Base-by-base conservation (phyloP, 345 rosid genomes). In the Eucalyptus pumila region DNA sequence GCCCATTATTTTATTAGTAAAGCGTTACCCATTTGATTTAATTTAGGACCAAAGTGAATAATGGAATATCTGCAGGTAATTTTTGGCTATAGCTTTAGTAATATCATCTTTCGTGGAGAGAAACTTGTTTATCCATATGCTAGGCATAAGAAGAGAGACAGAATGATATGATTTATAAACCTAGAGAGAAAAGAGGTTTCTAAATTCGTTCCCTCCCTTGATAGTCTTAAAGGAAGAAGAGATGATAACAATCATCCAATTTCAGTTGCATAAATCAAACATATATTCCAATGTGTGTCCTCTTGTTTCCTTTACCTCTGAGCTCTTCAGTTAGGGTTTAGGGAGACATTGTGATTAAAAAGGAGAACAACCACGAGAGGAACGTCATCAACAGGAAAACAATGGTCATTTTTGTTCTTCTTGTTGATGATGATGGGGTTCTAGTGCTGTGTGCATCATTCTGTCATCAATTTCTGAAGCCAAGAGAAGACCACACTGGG, bases 381-480 rank as follows among this genome's bases (percentile, higher is more conserved):
- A 76, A 40, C 30, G 47, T 76, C 85, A 40, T 76, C 85, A 76
- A 76, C 27, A 76, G 47, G 85, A 76, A 76, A 76, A 37, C 85
- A 21, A 40, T 23, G 27, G 42, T 40, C 85, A 14, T 11, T 76
- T 76, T 21, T 76, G 85, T 37, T 48, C 58, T 51, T 88, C 67
- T 88, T 42, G 34, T 58, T 34, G 34, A 83, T 49, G 62, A 58
- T 52, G 67, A 32, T 50, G 30, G 37, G 87, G 15, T 86, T 51
- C 40, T 72, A 56, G 65, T 30, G 32, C 40, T 80, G 56, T 21
- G 42, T 32, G 62, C 87, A 69, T 87, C 89, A 87, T 88, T 91
- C 72, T 93, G 95, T 91, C 94, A 90, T 92, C 93, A 93, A 91
- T 90, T 92, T 91, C 93, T 87, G 93, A 91, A 91, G 92, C 92